phyloP scores from a whole-genome alignment of 257 asterid species.

The Misopates orontium region DNA sequence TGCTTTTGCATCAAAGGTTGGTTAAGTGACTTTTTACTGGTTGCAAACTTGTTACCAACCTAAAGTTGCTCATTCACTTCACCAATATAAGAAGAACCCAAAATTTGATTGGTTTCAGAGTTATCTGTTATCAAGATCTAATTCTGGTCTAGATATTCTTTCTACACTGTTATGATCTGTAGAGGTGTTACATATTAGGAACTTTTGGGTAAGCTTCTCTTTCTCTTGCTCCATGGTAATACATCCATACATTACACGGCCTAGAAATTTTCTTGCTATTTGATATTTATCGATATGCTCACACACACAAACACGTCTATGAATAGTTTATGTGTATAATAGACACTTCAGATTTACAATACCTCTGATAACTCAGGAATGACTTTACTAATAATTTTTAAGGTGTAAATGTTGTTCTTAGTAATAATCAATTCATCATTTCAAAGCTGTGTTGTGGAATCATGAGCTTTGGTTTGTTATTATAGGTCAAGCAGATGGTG shows the following conservation, averaged over 20 bases:
- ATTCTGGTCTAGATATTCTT: background rate
- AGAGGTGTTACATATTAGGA: background rate
- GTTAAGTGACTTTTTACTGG: background rate
- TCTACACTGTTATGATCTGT: conserved; percentile 12
- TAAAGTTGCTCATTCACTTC: background rate
- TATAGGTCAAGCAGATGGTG: conserved; percentile 94
- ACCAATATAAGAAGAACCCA: background rate
- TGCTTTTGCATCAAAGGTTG: background rate
- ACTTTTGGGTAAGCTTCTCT: background rate
- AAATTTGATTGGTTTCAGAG: background rate
- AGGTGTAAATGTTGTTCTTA: conserved; percentile 20
- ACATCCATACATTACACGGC: conserved; percentile 1
- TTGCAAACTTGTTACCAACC: background rate
- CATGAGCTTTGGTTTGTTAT: conserved; percentile 23
- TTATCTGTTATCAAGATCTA: conserved; percentile 6
- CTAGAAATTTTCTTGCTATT: background rate
- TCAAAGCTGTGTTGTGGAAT: conserved; percentile 21
- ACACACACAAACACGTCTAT: background rate
- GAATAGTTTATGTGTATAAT: background rate
- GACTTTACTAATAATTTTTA: background rate
- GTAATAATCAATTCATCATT: conserved; percentile 3
- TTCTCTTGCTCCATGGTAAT: background rate
- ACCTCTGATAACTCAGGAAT: background rate
- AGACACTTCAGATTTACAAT: conserved; percentile 1
- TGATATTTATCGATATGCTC: conserved; percentile 8